Evolutionary conservation across 768 basidiomycete genomes (phyloP), one percentile per base, ranked within the genome.

Genomic region (Lentinula boryana): DNA sequence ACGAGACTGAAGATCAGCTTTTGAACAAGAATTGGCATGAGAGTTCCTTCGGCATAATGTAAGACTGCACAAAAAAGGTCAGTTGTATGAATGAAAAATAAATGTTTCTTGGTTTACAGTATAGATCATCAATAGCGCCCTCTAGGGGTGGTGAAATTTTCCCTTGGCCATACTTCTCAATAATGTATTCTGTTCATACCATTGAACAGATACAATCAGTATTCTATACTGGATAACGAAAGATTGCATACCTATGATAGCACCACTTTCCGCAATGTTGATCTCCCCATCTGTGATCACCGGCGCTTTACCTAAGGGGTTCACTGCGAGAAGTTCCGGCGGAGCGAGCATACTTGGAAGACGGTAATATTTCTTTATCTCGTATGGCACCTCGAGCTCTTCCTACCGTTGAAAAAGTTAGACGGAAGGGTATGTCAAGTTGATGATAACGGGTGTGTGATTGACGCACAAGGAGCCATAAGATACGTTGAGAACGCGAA

Each of bases 401-500:
- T 85, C 82, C 82, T 83, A 56, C 5, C 7, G 12, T 33, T 4
- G 16, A 10, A 31, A 53, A 7, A 33, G 32, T n/a, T 15, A 40
- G 23, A 31, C 21, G 21, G 13, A 51, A 13, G 2, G 9, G 41
- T 21, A 35, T 21, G n/a, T 5, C 18, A 38, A 38, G n/a, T n/a
- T 13, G 15, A 44, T 27, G 10, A 41, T 3, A 46, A 15, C 32
- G 13, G 0, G 15, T 21, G 32, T 35, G 4, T 32, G n/a, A 27
- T 7, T 16, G 13, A 51, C 70, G 48, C 54, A 73, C 74, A 43
- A 76, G 68, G 36, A 82, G 69, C 80, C 80, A 83, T 16, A 82
- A 69, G 52, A 83, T 69, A 32, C 80, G 72, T 62, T 80, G 79
- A 7, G 81, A 80, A n/a, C 80, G 77, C 6, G 80, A 80, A 60